Base-by-base conservation (phyloP, 1,139 yeast species). In the Hemisphaericaspora xylofermentans region DNA sequence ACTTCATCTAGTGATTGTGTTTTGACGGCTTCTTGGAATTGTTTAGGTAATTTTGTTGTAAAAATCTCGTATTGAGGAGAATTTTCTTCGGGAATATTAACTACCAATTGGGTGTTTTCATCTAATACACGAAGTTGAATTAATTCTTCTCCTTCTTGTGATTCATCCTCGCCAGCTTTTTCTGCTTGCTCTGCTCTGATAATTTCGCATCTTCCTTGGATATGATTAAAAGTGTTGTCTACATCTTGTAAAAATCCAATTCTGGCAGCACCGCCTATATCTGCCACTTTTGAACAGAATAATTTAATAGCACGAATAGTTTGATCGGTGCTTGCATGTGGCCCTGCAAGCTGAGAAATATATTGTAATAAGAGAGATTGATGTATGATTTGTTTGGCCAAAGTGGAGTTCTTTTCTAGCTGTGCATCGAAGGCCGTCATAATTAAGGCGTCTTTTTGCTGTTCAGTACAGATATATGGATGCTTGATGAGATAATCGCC, bases 341-440 rank as follows among this genome's bases (percentile, higher is more conserved):
- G 66, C 27, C 76, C 61, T 30, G 83, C 76, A 36, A 89, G 68
- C 50, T 84, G 86, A 13, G 82, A 72, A 42, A 86, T 68, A 59
- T 88, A 93, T 57, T 89, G 95, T 45, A 93, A 63, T 33, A 93
- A 65, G 51, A 88, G 76, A 1, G 96, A 84, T 57, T 88, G 95
- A 57, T 82, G 86, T 35, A 93, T 82, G 24, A 84, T 76, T 45
- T 78, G 84, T 48, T 73, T 75, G 1, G 91, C 80, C 12, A 63
- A 58, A 4, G 50, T 45, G 0, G 76, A 58, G 40, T 88, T 74
- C 14, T 81, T 84, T 8, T 74, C 79, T 46, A 91, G 72, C 59
- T 89, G 89, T 41, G 74, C 70, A 54, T 93, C 96, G 60, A 93
- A 94, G 0, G 98, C 95, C 19, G 84, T 82, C 96, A 93, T 91